These are phyloP conservation scores for Penicillium decumbens DNA, from an alignment of 2,329 filamentous ascomycete genomes.

Conservation along the genomic window DNA sequence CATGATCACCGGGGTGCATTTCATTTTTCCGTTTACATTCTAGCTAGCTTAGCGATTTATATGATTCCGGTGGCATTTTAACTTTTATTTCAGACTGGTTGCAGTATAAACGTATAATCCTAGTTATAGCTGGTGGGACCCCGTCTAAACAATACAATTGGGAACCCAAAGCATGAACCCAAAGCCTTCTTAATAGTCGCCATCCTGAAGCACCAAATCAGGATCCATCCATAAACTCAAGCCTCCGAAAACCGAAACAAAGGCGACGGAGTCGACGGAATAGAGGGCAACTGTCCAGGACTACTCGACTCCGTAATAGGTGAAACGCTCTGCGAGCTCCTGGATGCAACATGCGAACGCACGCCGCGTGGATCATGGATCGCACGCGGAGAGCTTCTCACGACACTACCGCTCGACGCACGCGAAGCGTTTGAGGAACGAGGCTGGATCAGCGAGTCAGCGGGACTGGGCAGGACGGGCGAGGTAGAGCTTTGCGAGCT, in stretches of 20 bases:
- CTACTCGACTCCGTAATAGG: constrained; percentile 1
- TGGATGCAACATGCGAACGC: not conserved
- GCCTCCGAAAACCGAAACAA: constrained; percentile 7
- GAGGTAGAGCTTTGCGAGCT: not conserved
- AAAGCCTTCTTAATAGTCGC: not conserved
- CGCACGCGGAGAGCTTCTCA: not conserved
- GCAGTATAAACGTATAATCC: not conserved
- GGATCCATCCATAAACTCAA: not conserved
- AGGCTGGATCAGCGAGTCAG: not conserved
- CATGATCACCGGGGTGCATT: constrained; percentile 1
- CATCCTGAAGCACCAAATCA: not conserved
- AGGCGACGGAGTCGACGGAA: constrained; percentile 2
- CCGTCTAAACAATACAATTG: not conserved
- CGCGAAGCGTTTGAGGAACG: constrained; percentile 5
- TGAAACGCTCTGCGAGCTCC: not conserved
- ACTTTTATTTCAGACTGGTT: not conserved
- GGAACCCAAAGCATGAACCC: not conserved
- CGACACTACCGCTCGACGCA: constrained; percentile 2
- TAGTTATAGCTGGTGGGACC: not conserved
- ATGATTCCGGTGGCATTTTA: not conserved
- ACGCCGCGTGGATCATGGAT: not conserved
- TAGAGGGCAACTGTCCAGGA: not conserved
- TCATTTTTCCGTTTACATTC: not conserved
- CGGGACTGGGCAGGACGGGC: not conserved
- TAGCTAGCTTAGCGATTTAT: constrained; percentile 4